Evolutionary conservation across 371 early-diverging fungal genomes (phyloP).

Genomic region (Mortierella sp.): DNA sequence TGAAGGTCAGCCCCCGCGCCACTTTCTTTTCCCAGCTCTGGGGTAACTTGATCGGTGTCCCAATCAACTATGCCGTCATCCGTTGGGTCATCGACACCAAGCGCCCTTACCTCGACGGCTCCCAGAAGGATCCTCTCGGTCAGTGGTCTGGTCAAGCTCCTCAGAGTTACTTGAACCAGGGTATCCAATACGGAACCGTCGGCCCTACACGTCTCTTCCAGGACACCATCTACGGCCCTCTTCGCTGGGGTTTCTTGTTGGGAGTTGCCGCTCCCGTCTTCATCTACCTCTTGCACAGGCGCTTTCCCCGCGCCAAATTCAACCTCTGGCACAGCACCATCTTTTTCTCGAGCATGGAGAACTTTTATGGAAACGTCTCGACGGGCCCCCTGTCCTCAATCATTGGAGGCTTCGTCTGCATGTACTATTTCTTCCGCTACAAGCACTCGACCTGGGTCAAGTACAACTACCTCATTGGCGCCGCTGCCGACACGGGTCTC

Average conservation of each 20-base stretch:
- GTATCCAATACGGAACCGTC: conserved; percentile 57
- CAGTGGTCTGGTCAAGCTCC: conserved; percentile 60
- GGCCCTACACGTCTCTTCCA: conserved; percentile 56
- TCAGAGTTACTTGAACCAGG: conserved; percentile 54
- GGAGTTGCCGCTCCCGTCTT: conserved; percentile 34
- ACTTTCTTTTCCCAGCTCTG: conserved; percentile 56
- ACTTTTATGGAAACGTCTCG: conserved; percentile 58
- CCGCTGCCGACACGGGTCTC: conserved; percentile 53
- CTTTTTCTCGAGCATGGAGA: conserved; percentile 58
- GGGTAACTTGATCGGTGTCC: conserved; percentile 59
- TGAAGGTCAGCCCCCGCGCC: conserved; percentile 64
- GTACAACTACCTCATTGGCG: conserved; percentile 58
- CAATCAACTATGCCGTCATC: conserved; percentile 59
- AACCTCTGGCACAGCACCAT: conserved; percentile 59
- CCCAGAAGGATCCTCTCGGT: conserved; percentile 46
- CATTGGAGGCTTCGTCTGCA: conserved; percentile 57
- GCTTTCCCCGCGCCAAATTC: conserved; percentile 54
- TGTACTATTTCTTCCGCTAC: conserved; percentile 58
- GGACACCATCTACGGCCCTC: conserved; percentile 45
- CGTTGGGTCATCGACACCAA: conserved; percentile 60
- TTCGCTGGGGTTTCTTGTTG: conserved; percentile 54
- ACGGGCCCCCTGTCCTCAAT: conserved; percentile 56
- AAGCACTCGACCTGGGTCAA: conserved; percentile 53
- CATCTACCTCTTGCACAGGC: conserved; percentile 45
- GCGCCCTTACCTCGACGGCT: conserved; percentile 53